Evolutionary conservation across 2,329 filamentous ascomycete species (phyloP).

Genomic region (Bipolaris victoriae): DNA sequence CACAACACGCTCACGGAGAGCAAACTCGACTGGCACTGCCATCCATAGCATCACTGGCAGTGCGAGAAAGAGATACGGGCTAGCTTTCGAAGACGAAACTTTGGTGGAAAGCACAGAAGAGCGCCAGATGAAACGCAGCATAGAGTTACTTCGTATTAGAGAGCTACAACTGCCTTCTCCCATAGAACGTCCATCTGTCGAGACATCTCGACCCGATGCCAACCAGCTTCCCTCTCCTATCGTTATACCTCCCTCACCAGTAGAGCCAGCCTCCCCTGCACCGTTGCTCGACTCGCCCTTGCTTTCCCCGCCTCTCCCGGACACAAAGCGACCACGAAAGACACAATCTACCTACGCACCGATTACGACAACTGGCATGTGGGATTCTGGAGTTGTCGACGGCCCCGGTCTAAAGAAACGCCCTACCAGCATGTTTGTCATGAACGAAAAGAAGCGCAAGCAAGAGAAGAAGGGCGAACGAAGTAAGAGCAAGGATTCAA

Average conservation of each 20-base stretch:
- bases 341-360: constrained; percentile 23
- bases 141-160: constrained; percentile 41
- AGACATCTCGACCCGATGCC: constrained; percentile 2
- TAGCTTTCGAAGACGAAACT: constrained; percentile 36
- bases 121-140: constrained; percentile 38
- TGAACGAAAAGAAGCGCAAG: constrained; percentile 42
- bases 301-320: constrained; percentile 19
- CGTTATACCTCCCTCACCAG: constrained; percentile 21
- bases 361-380: constrained; percentile 43
- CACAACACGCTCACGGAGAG: constrained; percentile 40
- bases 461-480: constrained; percentile 37
- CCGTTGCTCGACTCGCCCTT: constrained; percentile 20
- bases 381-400: constrained; percentile 45
- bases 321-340: neutral
- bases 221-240: constrained; percentile 21
- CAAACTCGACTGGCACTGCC: constrained; percentile 44
- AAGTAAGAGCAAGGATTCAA: constrained; percentile 36
- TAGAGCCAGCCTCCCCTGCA: constrained; percentile 8
- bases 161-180: constrained; percentile 34
- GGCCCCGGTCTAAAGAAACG: constrained; percentile 35
- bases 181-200: constrained; percentile 14
- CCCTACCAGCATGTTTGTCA: constrained; percentile 44
- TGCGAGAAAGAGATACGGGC: constrained; percentile 37
- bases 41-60: constrained; percentile 34
- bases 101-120: constrained; percentile 44